phyloP scores from a whole-genome alignment of 139 green algal species.

The Spirogloea muscicola region DNA sequence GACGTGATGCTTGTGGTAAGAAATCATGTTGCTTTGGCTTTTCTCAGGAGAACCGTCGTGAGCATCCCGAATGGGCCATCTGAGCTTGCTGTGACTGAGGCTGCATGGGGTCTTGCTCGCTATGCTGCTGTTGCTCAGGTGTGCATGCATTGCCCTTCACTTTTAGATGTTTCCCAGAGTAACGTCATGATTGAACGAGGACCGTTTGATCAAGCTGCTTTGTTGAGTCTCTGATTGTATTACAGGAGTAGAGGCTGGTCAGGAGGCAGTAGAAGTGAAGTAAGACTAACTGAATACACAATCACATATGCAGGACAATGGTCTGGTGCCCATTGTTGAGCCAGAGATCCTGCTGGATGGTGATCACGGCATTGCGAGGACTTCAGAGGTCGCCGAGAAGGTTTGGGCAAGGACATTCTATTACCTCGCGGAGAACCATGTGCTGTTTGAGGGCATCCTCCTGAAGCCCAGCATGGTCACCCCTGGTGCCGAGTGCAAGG shows the following conservation, averaged over 20 bases:
- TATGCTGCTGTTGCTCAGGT: slow-evolving; percentile 93
- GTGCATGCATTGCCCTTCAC: too few species aligned
- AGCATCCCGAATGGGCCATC: slow-evolving; percentile 80
- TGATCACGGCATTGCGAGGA: slow-evolving; percentile 82
- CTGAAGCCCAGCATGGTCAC: slow-evolving; percentile 99
- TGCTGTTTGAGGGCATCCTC: slow-evolving; percentile 99
- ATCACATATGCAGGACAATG: slow-evolving; percentile 62
- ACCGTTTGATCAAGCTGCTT: too few species aligned
- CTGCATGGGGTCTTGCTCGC: slow-evolving; percentile 93
- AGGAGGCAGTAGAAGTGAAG: too few species aligned
- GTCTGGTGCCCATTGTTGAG: slow-evolving; percentile 97
- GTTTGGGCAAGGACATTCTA: slow-evolving; percentile 99
- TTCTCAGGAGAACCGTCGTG: slow-evolving; percentile 74
- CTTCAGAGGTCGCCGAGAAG: slow-evolving; percentile 64
- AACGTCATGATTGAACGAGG: too few species aligned
- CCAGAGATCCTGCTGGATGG: slow-evolving; percentile 96
- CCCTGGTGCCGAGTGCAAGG: slow-evolving; percentile 86
- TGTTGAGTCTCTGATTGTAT: too few species aligned
- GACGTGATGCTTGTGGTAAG: too few species aligned
- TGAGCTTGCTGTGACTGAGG: slow-evolving; percentile 78
- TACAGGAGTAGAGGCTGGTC: too few species aligned
- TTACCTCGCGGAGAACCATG: slow-evolving; percentile 91
- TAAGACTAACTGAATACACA: too few species aligned
- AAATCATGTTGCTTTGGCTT: too few species aligned
- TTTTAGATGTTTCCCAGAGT: too few species aligned